Base-by-base conservation (phyloP, 2,329 filamentous ascomycete species). In the Pyrenochaeta sp. region DNA sequence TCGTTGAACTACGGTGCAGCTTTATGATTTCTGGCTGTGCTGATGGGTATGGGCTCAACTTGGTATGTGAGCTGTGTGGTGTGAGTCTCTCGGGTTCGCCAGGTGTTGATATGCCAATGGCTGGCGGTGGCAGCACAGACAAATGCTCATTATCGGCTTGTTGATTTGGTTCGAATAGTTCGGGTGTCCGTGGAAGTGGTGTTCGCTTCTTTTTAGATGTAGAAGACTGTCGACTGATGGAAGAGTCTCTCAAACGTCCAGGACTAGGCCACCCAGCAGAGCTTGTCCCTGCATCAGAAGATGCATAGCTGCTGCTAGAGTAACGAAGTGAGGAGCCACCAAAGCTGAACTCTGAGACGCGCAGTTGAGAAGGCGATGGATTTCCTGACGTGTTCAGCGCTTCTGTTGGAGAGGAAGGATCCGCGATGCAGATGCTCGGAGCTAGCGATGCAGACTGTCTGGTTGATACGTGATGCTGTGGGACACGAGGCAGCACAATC, bases 311-410 rank as follows among this genome's bases (percentile, higher is more conserved):
- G 87, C 21, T 90, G 90, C 53, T 58, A 1, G 66, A 97, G 94
- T 77, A 92, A 92, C 64, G 93, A 93, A 76, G 90, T 92, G 79
- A 92, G 88, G 90, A 92, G 87, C n/a, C 80, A 91, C 45, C 63
- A 14, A 68, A 61, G 46, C 67, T 73, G 33, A 71, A 64, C 17
- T 64, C 68, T 29, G 69, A 69, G 2, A 65, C 56, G 14, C 66
- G 58, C 47, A 67, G 69, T 7, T 49, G 54, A 30, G 42, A 43
- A 10, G 56, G 53, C 21, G 61, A 61, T 17, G 61, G 48, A 12
- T 53, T 33, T 40, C 51, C 53, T 9, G 56, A 56, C 2, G 43
- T 41, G 7, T 31, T 36, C 12, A 50, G 15, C 5, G 44, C 49
- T 4, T 52, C 47, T 18, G 33, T 44, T 11, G 58, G 54, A n/a